These are phyloP conservation scores for Byssothecium circinans DNA, from an alignment of 2,329 filamentous ascomycete species.

Conservation along the genomic window DNA sequence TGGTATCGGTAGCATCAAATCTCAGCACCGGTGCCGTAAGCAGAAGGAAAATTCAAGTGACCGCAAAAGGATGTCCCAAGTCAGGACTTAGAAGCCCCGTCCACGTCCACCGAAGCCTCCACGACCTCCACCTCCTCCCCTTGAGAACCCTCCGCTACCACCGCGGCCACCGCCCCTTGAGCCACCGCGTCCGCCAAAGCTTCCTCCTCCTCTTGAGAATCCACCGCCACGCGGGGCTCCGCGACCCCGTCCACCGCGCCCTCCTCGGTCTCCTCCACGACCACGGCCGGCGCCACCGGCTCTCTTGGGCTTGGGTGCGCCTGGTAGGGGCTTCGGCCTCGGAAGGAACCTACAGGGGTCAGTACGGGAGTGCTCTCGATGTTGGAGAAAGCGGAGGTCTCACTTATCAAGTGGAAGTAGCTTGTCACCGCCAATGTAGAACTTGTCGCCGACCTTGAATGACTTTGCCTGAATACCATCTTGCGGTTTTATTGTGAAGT, in stretches of 20 bases:
- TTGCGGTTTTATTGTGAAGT: constrained; percentile 96
- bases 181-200: constrained; percentile 39
- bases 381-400: constrained; percentile 1
- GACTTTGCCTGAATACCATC: constrained; percentile 93
- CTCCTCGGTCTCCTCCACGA: constrained; percentile 56
- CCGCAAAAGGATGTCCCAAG: neutral
- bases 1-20: constrained; percentile 29
- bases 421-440: constrained; percentile 95
- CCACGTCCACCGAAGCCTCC: constrained; percentile 30
- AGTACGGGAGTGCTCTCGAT: constrained; percentile 14
- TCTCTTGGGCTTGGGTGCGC: constrained; percentile 70
- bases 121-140: constrained; percentile 28
- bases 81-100: constrained; percentile 31
- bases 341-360: constrained; percentile 72
- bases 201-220: constrained; percentile 34
- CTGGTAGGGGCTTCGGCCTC: constrained; percentile 77
- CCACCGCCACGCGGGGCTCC: constrained; percentile 58
- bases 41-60: neutral
- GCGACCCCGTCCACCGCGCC: constrained; percentile 54
- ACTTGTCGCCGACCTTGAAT: constrained; percentile 96
- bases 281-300: constrained; percentile 64
- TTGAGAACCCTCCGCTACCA: constrained; percentile 36
- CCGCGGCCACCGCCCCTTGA: constrained; percentile 44
- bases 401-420: constrained; percentile 86
- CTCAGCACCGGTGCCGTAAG: neutral